A percentile compares a stretch with the other conserved stretches of the same genome.
Evolutionary conservation across 2,329 filamentous ascomycete species (phyloP).

Genomic region (Ophiosphaerella korrae): DNA sequence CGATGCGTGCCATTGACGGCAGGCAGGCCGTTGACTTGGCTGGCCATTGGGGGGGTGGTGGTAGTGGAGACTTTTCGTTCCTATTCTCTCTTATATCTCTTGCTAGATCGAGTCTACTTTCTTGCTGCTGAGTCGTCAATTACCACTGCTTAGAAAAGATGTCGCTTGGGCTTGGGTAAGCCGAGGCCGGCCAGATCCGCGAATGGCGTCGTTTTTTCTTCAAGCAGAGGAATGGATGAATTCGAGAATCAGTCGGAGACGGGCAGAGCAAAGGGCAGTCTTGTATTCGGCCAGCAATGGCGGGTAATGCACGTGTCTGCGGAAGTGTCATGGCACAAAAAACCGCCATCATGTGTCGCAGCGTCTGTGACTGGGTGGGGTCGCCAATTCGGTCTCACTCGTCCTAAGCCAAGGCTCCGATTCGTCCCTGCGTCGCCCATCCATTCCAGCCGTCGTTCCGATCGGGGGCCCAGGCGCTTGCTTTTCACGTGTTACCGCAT

Average conservation of each 20-base stretch:
- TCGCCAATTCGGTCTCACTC: too few species aligned
- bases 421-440: conserved; percentile 15
- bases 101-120: neutral
- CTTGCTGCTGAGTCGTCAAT: neutral
- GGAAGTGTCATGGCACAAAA: neutral
- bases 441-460: neutral
- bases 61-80: neutral
- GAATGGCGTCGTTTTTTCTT: too few species aligned
- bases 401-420: conserved; percentile 3
- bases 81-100: neutral
- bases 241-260: too few species aligned
- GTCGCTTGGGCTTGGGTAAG: conserved; percentile 27
- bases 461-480: neutral
- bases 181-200: conserved; percentile 28
- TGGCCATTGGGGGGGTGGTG: neutral
- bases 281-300: too few species aligned
- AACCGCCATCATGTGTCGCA: conserved; percentile 5
- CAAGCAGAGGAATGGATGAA: too few species aligned
- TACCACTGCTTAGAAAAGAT: conserved; percentile 24
- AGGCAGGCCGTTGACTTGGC: conserved; percentile 16
- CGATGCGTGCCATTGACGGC: conserved; percentile 24
- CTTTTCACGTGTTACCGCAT: neutral
- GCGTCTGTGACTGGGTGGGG: conserved; percentile 7
- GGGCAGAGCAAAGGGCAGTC: too few species aligned
- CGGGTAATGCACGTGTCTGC: too few species aligned